Base-by-base conservation (phyloP, 1,284 basidiomycete species). In the Sporisorium sorghi region DNA sequence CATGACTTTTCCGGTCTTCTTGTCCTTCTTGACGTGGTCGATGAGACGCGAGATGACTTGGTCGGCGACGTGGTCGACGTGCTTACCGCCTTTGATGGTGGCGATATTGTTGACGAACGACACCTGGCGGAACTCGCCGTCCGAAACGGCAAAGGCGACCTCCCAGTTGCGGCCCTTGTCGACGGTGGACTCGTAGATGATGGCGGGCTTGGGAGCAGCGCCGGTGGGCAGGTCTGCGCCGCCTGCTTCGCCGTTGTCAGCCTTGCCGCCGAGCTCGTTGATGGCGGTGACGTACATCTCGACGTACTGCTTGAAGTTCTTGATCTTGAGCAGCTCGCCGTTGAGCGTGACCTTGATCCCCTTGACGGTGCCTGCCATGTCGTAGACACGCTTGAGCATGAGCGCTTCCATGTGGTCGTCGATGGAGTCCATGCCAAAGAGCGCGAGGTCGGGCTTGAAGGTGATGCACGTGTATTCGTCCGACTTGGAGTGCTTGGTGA, bases 51-150 rank as follows among this genome's bases (percentile, higher is more conserved):
- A 94, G 47, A 94, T 90, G 58, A 99, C 89, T 85, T 97, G 94
- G 83, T 95, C 93, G 0, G 94, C 89, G 65, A 99, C 89, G 80
- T 90, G 88, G 46, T 89, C 89, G 77, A 99, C 96, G 83, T 99
- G 97, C 1, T 93, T 95, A 57, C 97, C 97, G 60, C 97, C 97
- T 83, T 99, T 99, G 67, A 89, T 94, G 3, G 97, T 99, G 9
- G 96, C 91, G 76, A 99, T 99, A 24, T 94, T 94, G 86, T 99
- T 99, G 80, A 94, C 94, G 83, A 98, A 99, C 15, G 97, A 97
- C 39, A 98, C 93, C 58, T 81, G 79, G 85, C 93, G 93, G 39
- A 90, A 87, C 26, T 94, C 94, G 35, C 88, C 87, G 61, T 94
- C 93, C 0, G 96, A 97, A 12, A 97, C 89, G 0, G 94, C 91